Base-by-base conservation (phyloP, 345 rosid species). In the Euphorbia tirucalli region DNA sequence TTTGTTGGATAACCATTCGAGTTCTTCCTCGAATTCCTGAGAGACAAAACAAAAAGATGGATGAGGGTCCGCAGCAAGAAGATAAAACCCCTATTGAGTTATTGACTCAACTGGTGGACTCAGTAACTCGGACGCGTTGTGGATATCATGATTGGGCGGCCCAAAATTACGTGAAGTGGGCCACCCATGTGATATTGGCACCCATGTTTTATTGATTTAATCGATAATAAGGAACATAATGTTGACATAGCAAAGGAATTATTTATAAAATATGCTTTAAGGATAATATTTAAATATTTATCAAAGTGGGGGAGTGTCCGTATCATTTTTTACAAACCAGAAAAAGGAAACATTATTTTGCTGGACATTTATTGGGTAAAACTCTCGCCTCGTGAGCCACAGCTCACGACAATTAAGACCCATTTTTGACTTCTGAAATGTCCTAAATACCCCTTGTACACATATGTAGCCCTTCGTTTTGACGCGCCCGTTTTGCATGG, bases 1-100 rank as follows among this genome's bases (percentile, higher is more conserved):
- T 72, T 86, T 87, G 87, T 88, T 85, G 4, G 85, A 80, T 66
- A 90, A 63, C 97, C 97, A 92, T 81, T 92, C 97, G 63, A 92
- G 84, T 2, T 92, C 97, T 68, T 92, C 97, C 79, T 92, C 96
- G 50, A 41, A 59, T 49, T 87, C 96, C 93, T 92, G 84, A 39
- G 8, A 54, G 8, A 27, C 6, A 25, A 16, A 74, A 74, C 15
- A 5, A 4, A 22, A 15, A 15, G 37, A 48, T 3, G 1, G 3
- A 61, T 44, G 9, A 25, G 52, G 22, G 32, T 68, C 35, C 11
- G 32, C 15, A 22, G 44, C 9, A 7, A 41, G 16, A 13, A 6
- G 11, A 65, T 15, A 14, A 65, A 65, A 65, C 13, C 35, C 69
- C 28, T 6, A 24, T n/a, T n/a, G n/a, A 18, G 14, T 76, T 75